Evolutionary conservation across 1,284 basidiomycete genomes (phyloP), one percentile per base, ranked within the genome.

Genomic region (Ceratobasidium sp.): DNA sequence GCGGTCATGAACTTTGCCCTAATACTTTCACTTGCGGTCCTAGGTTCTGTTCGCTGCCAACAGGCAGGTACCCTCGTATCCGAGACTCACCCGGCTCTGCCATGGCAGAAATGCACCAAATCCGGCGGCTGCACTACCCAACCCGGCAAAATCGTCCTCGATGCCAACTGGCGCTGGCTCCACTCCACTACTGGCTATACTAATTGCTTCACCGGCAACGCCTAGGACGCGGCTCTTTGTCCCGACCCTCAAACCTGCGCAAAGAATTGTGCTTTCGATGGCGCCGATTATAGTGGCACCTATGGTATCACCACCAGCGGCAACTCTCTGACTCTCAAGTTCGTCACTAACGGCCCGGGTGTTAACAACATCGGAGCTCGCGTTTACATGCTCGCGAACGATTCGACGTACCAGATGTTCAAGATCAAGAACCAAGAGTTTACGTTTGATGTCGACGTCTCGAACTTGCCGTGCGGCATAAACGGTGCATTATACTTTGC

Each of bases 381-480:
- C 81, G 85, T 89, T 74, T 89, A 89, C 78, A 84, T 90, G 84
- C 82, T 81, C 20, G 3, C 54, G 16, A 50, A 55, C 64, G 84
- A 84, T 82, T 83, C 83, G 78, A 81, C 84, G 76, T 89, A 89
- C 84, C 81, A 89, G 83, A 38, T 38, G 38, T 38, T 38, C 38
- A 38, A 38, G 38, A 3, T 38, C 38, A 38, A 38, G 80, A 89
- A 89, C 84, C 86, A 88, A 80, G 89, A 90, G 83, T 89, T 90
- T 83, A 86, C 87, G 52, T 89, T 90, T 82, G 88, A 89, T 82
- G 88, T 90, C 82, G 89, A 90, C 82, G 85, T 89, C 77, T 88
- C 88, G 77, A 84, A 88, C 74, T 86, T 90, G 54, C 86, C 87
- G 44, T 90, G 89, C 80, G 89, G 89, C 88, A 84, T 90, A 80